Evolutionary conservation across 2,329 filamentous ascomycete genomes (phyloP).

Genomic region (Penicillium vulpinum): DNA sequence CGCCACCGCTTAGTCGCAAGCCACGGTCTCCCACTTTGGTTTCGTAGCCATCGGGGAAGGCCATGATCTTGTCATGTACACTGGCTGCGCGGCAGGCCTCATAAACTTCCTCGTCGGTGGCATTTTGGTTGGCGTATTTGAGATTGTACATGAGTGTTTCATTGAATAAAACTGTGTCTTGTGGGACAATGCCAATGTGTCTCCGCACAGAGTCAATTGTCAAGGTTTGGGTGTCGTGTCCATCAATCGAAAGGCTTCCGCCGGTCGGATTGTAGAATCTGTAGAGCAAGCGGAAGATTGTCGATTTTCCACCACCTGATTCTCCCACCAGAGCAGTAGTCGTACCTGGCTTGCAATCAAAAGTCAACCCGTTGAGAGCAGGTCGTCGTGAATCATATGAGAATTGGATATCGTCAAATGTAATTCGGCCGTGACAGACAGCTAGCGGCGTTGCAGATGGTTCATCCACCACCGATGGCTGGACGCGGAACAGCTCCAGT

Average conservation of each 20-base stretch:
- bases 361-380: slow-evolving; percentile 57
- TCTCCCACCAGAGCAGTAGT: slow-evolving; percentile 71
- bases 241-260: slow-evolving; percentile 67
- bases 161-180: slow-evolving; percentile 84
- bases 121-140: slow-evolving; percentile 73
- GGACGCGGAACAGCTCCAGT: slow-evolving; percentile 60
- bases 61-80: slow-evolving; percentile 84
- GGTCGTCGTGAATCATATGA: slow-evolving; percentile 57
- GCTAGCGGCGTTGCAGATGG: slow-evolving; percentile 53
- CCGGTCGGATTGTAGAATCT: slow-evolving; percentile 42
- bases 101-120: slow-evolving; percentile 39
- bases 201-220: slow-evolving; percentile 79
- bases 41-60: slow-evolving; percentile 78
- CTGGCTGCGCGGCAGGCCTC: slow-evolving; percentile 64
- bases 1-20: slow-evolving; percentile 30
- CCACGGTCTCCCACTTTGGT: slow-evolving; percentile 87
- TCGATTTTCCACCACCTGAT: slow-evolving; percentile 74
- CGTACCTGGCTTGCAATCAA: slow-evolving; percentile 54
- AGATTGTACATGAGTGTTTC: slow-evolving; percentile 83
- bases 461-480: slow-evolving; percentile 54
- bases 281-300: slow-evolving; percentile 7
- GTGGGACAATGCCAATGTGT: slow-evolving; percentile 83
- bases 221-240: slow-evolving; percentile 71
- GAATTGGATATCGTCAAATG: slow-evolving; percentile 58
- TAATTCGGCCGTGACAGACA: slow-evolving; percentile 55